A percentile compares a stretch with the other conserved stretches of the same genome.
Evolutionary conservation across 1,284 basidiomycete species (phyloP).

Genomic region (Sutorius eximius): DNA sequence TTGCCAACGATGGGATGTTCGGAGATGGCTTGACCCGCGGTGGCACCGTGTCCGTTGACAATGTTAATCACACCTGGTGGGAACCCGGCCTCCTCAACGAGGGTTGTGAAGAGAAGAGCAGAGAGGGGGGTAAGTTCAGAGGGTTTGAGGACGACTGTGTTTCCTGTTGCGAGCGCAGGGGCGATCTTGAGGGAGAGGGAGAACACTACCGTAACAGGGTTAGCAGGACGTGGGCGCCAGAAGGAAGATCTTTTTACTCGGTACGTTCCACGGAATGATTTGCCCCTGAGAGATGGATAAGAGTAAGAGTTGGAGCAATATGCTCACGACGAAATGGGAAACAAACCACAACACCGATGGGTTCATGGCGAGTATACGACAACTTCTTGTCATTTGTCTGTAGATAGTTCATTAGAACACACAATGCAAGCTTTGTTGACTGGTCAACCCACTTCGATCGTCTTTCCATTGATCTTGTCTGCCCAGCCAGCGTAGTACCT

Average conservation of each 20-base stretch:
- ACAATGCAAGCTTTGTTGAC: neutral
- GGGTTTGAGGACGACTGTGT: constrained; percentile 69
- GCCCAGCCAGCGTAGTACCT: constrained; percentile 39
- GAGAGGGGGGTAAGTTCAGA: constrained; percentile 69
- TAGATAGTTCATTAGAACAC: neutral
- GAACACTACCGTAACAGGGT: constrained; percentile 24
- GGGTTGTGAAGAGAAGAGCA: constrained; percentile 23
- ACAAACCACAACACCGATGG: constrained; percentile 15
- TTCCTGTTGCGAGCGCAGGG: constrained; percentile 70
- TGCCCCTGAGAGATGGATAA: constrained; percentile 6
- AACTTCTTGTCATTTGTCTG: constrained; percentile 9
- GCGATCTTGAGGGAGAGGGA: constrained; percentile 70
- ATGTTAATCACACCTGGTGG: constrained; percentile 73
- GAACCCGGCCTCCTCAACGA: constrained; percentile 50
- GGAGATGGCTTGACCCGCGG: constrained; percentile 24
- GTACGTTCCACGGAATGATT: constrained; percentile 13
- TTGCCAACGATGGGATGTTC: constrained; percentile 50
- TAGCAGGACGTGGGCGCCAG: neutral
- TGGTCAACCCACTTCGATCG: constrained; percentile 36
- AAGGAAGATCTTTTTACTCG: constrained; percentile 1
- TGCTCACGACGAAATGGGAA: neutral
- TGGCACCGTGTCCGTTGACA: constrained; percentile 55
- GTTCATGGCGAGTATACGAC: constrained; percentile 15
- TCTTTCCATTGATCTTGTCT: constrained; percentile 61
- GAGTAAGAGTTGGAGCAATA: neutral